Conservation (phyloP, 2,329 filamentous ascomycete genomes). For the Colletotrichum liriopes region DNA sequence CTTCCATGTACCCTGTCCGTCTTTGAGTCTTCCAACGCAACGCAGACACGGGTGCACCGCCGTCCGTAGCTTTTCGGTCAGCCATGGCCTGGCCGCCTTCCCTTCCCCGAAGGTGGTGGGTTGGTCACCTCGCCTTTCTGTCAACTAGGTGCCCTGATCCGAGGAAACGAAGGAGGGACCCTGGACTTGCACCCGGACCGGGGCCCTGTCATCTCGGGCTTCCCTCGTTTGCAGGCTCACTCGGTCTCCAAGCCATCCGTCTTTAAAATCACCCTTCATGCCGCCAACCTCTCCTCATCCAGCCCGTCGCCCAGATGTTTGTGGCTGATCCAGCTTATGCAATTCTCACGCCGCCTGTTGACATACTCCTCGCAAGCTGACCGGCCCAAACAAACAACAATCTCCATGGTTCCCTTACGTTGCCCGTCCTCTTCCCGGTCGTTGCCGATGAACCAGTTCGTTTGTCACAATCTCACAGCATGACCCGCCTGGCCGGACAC, state of each 20-base stretch:
- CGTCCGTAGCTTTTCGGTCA: not conserved
- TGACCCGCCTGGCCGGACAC: constrained; percentile 16
- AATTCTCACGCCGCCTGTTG: not conserved
- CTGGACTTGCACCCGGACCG: constrained; percentile 3
- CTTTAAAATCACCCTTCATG: constrained; percentile 13
- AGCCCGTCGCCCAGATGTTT: not conserved
- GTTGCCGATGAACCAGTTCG: not conserved
- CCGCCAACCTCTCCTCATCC: constrained; percentile 13
- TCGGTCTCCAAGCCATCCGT: not conserved
- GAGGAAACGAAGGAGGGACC: constrained; percentile 16
- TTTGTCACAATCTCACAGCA: constrained; percentile 11
- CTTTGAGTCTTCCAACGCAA: not conserved
- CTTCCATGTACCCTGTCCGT: constrained; percentile 11
- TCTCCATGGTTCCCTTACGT: not conserved
- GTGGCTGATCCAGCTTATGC: constrained; percentile 11
- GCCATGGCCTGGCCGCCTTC: constrained; percentile 1
- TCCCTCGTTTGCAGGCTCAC: constrained; percentile 5
- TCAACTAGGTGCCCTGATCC: not conserved
- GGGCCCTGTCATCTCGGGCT: not conserved
- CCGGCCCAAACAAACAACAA: not conserved
- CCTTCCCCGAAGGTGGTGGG: constrained; percentile 11
- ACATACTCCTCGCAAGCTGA: not conserved
- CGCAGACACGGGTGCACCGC: not conserved
- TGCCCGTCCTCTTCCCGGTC: constrained; percentile 2
- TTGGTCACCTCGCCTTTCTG: not conserved